Conservation (phyloP, 2,329 filamentous ascomycete genomes). For the Calonectria pseudoreteaudii region DNA sequence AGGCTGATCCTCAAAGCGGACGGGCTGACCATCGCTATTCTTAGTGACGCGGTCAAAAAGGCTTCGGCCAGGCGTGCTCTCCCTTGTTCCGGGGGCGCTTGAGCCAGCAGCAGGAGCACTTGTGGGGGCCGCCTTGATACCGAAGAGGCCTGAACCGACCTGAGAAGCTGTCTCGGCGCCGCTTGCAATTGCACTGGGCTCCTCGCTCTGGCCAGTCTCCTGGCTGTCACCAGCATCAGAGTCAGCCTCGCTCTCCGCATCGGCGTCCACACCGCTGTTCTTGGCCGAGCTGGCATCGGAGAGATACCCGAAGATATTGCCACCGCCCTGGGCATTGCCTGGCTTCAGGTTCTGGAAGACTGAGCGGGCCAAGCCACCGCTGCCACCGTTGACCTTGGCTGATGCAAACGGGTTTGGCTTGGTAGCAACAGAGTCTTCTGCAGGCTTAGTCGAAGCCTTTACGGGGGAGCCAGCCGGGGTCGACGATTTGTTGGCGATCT, state of each 20-base stretch:
- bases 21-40: constrained; percentile 61
- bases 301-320: constrained; percentile 71
- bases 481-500: constrained; percentile 64
- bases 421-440: constrained; percentile 40
- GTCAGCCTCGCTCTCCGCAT: constrained; percentile 59
- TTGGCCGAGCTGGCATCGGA: constrained; percentile 68
- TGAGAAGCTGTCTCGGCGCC: constrained; percentile 55
- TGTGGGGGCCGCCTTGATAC: constrained; percentile 46
- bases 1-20: constrained; percentile 51
- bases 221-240: constrained; percentile 58
- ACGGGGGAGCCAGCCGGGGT: constrained; percentile 47
- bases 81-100: constrained; percentile 56
- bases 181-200: constrained; percentile 56
- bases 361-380: constrained; percentile 52
- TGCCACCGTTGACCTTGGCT: constrained; percentile 51
- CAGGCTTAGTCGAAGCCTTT: constrained; percentile 46
- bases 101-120: constrained; percentile 44
- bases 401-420: constrained; percentile 50
- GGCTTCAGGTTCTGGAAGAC: constrained; percentile 57
- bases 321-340: constrained; percentile 37
- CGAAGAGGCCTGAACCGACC: constrained; percentile 40
- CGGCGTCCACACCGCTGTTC: constrained; percentile 64
- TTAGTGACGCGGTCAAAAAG: constrained; percentile 68
- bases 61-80: constrained; percentile 61
- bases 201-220: constrained; percentile 57